These are phyloP conservation scores for Lolium rigidum DNA, from an alignment of 176 grass and related monocot genomes.

Conservation along the genomic window DNA sequence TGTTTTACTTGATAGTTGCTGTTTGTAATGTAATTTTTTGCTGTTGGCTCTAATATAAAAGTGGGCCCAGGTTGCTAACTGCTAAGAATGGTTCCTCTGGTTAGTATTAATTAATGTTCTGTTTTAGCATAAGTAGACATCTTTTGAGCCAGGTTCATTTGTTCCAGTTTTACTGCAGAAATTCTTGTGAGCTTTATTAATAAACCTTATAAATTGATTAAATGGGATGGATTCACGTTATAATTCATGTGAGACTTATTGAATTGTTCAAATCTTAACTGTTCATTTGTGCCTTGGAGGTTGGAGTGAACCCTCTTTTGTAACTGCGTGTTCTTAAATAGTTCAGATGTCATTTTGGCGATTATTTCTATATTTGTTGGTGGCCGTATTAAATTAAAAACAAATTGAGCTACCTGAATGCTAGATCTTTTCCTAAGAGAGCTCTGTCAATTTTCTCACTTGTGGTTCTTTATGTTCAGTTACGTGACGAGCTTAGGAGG, in stretches of 20 bases:
- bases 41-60: not conserved
- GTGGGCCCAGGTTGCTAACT: not conserved
- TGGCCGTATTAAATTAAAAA: constrained; percentile 6
- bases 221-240: not conserved
- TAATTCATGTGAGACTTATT: not conserved
- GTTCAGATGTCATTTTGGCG: not conserved
- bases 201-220: not conserved
- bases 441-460: not conserved
- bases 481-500: constrained; percentile 80
- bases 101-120: constrained; percentile 2
- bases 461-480: constrained; percentile 44
- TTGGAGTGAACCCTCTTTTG: not conserved
- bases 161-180: not conserved
- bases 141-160: not conserved
- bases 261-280: not conserved
- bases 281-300: not conserved
- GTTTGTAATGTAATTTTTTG: not conserved
- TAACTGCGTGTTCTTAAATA: not conserved
- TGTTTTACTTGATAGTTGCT: not conserved
- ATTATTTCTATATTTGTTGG: constrained; percentile 16
- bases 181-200: not conserved
- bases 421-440: constrained; percentile 30
- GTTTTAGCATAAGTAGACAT: not conserved
- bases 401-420: constrained; percentile 14
- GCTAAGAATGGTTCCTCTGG: not conserved